These are phyloP conservation scores for Cyclaneusma minus DNA, from an alignment of 2,329 filamentous ascomycete species.

Conservation along the genomic window DNA sequence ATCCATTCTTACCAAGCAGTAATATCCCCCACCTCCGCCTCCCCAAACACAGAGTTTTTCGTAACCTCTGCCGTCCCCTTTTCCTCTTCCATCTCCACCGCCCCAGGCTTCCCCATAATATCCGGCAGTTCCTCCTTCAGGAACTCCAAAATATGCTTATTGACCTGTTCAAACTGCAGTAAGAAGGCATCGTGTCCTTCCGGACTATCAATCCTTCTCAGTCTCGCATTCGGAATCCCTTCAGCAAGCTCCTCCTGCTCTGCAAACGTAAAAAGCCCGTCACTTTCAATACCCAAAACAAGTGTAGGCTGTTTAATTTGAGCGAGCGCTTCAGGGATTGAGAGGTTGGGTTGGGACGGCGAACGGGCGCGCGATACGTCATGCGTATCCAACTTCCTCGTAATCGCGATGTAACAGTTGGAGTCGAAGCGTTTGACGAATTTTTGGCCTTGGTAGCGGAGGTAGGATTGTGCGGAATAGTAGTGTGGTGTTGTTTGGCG, in stretches of 20 bases:
- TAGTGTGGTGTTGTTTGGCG: conserved; percentile 44
- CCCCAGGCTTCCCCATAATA: conserved; percentile 58
- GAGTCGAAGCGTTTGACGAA: conserved; percentile 96
- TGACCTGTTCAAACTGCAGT: conserved; percentile 94
- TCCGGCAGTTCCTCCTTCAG: conserved; percentile 70
- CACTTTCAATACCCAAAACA: conserved; percentile 86
- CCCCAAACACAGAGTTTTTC: conserved; percentile 86
- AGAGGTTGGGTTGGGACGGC: conserved; percentile 19
- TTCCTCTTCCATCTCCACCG: conserved; percentile 22
- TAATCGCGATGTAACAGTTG: conserved; percentile 98
- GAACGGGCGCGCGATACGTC: conserved; percentile 70
- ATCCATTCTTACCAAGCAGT: conserved; percentile 90
- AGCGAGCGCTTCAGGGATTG: conserved; percentile 58
- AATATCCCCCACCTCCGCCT: conserved; percentile 92
- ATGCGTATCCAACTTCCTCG: conserved; percentile 92
- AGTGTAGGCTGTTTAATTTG: conserved; percentile 79
- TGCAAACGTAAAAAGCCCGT: conserved; percentile 91
- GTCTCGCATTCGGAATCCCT: conserved; percentile 58
- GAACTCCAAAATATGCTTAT: conserved; percentile 72
- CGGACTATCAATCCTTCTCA: conserved; percentile 81
- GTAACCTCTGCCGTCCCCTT: conserved; percentile 46
- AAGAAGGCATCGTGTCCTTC: conserved; percentile 96
- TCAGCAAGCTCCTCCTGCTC: conserved; percentile 87
- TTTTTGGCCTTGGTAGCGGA: conserved; percentile 90
- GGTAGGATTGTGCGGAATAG: conserved; percentile 94